Conservation (phyloP, 2,329 filamentous ascomycete genomes). For the Tolypocladium album region DNA sequence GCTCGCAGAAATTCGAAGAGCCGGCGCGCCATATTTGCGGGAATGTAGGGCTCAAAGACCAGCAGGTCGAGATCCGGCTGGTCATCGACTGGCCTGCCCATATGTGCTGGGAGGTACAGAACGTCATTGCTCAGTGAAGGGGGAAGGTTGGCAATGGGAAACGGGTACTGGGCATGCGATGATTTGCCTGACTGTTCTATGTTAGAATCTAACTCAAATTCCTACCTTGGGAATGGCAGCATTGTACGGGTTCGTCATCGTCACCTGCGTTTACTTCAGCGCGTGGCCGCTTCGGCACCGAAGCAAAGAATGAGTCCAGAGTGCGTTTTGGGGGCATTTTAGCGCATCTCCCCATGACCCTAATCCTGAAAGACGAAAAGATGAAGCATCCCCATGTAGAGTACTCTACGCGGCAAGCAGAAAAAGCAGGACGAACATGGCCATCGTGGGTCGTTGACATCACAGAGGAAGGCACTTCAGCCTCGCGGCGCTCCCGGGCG, state of each 20-base stretch:
- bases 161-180: slow-evolving; percentile 36
- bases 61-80: slow-evolving; percentile 62
- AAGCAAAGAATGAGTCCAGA: slow-evolving; percentile 55
- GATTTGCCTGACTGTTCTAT: slow-evolving; percentile 8
- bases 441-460: slow-evolving; percentile 9
- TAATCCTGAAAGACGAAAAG: background rate
- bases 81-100: slow-evolving; percentile 48
- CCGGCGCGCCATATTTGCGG: slow-evolving; percentile 39
- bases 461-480: slow-evolving; percentile 5
- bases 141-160: slow-evolving; percentile 35
- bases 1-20: slow-evolving; percentile 61
- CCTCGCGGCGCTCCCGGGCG: background rate
- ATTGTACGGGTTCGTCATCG: slow-evolving; percentile 1
- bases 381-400: background rate
- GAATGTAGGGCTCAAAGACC: slow-evolving; percentile 66
- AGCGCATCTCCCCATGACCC: background rate
- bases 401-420: background rate
- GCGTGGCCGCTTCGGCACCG: slow-evolving; percentile 13
- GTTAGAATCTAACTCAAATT: background rate
- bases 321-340: slow-evolving; percentile 33
- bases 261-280: slow-evolving; percentile 3
- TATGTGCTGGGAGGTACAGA: slow-evolving; percentile 35
- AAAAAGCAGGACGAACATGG: background rate
- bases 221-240: background rate
- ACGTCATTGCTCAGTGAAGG: slow-evolving; percentile 26